Evolutionary conservation across 176 grass and related monocot species (phyloP).

Genomic region (Paspalum vaginatum): DNA sequence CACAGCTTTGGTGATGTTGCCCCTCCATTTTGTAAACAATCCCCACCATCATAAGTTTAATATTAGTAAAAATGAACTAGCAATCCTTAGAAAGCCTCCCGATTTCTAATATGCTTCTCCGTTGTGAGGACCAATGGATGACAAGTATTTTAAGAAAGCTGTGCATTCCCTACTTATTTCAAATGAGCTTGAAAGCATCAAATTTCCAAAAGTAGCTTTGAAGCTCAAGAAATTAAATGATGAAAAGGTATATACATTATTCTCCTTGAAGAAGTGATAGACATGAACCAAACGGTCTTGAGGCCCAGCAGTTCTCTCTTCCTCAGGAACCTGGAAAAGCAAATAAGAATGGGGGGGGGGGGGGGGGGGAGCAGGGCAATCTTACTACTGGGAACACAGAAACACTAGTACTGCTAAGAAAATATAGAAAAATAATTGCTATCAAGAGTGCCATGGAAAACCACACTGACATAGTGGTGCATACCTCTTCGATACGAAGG

Average conservation of each 20-base stretch:
- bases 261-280: slow-evolving; percentile 62
- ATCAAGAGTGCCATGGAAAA: neutral
- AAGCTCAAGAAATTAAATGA: slow-evolving; percentile 28
- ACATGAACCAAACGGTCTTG: slow-evolving; percentile 69
- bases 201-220: neutral
- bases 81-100: neutral
- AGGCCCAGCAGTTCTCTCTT: slow-evolving; percentile 57
- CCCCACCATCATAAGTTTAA: neutral
- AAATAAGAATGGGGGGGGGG: neutral
- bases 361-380: neutral
- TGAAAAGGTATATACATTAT: slow-evolving; percentile 38
- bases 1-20: neutral
- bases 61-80: neutral
- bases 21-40: neutral
- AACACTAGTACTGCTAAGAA: neutral
- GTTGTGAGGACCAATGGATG: neutral
- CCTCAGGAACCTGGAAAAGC: slow-evolving; percentile 58
- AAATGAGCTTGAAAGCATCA: slow-evolving; percentile 28
- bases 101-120: neutral
- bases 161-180: neutral
- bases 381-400: neutral
- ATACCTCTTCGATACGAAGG: slow-evolving; percentile 64
- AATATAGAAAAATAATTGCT: neutral
- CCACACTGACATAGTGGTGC: neutral
- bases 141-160: slow-evolving; percentile 8